Evolutionary conservation across 106 monocot species (phyloP).

Genomic region (Acorus gramineus): DNA sequence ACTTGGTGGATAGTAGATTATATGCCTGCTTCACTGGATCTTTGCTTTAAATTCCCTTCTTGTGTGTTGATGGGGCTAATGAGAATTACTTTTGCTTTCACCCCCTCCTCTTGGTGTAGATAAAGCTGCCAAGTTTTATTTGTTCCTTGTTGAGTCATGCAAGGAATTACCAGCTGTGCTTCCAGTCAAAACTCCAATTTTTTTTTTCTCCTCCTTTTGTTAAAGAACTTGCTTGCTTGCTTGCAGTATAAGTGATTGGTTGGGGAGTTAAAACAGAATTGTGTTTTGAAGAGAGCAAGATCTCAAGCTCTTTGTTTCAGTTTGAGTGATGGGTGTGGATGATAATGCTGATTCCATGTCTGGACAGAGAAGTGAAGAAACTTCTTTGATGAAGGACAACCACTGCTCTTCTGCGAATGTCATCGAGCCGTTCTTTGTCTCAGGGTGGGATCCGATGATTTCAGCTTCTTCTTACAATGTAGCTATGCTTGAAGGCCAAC

Average conservation of each 20-base stretch:
- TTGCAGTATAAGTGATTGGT: too few relatives aligned
- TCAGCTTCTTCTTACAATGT: slow-evolving; percentile 4
- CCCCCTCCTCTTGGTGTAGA: slow-evolving; percentile 14
- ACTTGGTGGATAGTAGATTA: too few relatives aligned
- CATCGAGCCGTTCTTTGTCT: slow-evolving; percentile 18
- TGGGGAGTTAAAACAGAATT: too few relatives aligned
- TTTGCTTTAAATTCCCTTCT: slow-evolving; percentile 8
- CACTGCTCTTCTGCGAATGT: slow-evolving; percentile 6
- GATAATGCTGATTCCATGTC: neutral
- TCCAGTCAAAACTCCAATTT: slow-evolving; percentile 30
- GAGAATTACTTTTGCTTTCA: slow-evolving; percentile 56
- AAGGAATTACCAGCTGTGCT: slow-evolving; percentile 25
- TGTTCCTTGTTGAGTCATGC: slow-evolving; percentile 56
- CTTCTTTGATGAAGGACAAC: too few relatives aligned
- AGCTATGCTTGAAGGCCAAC: neutral
- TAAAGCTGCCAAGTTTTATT: slow-evolving; percentile 64
- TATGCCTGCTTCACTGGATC: neutral
- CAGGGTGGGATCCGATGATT: slow-evolving; percentile 21
- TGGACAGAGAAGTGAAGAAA: neutral
- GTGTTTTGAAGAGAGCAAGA: too few relatives aligned
- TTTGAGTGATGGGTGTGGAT: slow-evolving; percentile 6
- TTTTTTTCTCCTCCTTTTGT: slow-evolving; percentile 11
- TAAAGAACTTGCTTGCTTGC: slow-evolving; percentile 11
- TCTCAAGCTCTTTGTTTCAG: too few relatives aligned
- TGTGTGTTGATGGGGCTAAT: slow-evolving; percentile 18